Conservation (phyloP, 2,329 filamentous ascomycete species). For the Trichoderma sp. region DNA sequence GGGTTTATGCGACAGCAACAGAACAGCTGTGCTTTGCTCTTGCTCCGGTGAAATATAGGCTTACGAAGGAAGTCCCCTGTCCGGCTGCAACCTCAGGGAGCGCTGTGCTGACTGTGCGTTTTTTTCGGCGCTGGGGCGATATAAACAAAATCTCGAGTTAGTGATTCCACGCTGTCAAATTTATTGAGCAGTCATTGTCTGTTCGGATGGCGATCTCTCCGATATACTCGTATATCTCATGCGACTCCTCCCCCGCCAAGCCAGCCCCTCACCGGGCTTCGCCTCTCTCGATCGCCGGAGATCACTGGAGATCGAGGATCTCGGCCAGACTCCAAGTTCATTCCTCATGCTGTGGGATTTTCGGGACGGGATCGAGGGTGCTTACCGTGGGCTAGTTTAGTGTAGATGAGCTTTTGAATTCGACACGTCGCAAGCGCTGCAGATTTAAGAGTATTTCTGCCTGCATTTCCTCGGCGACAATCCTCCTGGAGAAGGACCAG, state of each 20-base stretch:
- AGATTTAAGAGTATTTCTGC: not conserved
- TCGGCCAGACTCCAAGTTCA: not conserved
- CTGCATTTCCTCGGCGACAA: not conserved
- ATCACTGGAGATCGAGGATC: conserved; percentile 19
- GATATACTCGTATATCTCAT: not conserved
- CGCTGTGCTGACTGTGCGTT: not conserved
- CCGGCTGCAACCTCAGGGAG: not conserved
- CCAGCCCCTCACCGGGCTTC: conserved; percentile 15
- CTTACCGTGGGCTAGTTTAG: not conserved
- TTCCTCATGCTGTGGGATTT: not conserved
- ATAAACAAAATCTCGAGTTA: not conserved
- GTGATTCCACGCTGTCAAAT: not conserved
- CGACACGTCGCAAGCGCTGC: not conserved
- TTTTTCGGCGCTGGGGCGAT: not conserved
- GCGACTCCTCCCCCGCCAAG: not conserved
- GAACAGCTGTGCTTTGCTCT: not conserved
- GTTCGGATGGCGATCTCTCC: not conserved
- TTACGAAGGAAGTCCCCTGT: not conserved
- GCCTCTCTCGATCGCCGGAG: conserved; percentile 16
- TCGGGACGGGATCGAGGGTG: not conserved
- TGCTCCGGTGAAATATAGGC: not conserved
- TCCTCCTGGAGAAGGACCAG: conserved; percentile 11
- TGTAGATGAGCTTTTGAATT: not conserved
- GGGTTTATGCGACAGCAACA: not conserved
- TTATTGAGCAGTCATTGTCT: not conserved